Evolutionary conservation across 139 green algal species (phyloP), one percentile per base, ranked within the genome.

Genomic region (Chlamydomonas eustigma): DNA sequence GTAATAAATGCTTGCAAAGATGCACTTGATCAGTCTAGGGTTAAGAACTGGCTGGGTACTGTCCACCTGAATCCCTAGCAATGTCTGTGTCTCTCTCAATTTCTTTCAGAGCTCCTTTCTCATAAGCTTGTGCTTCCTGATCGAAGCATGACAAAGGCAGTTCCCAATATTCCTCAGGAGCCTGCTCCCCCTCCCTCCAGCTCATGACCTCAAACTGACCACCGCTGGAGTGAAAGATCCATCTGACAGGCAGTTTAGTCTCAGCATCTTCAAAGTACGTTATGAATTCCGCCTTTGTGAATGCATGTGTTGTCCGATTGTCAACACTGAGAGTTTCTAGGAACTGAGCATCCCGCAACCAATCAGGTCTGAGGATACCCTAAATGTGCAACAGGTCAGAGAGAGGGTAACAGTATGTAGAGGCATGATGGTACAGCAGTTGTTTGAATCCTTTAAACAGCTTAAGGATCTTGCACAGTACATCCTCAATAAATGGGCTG

Each of bases 201-300:
- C 33, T 39, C 65, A 72, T 72, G 33, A 72, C 65, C 65, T 72
- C 33, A 25, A 72, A 72, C 58, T 32, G 58, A 33, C 65, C 65
- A 18, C 5, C 22, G 65, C 33, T 44, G 33, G 28, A 34, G 28
- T 72, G 65, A 39, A 72, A 72, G 33, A n/a, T 6, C 65, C 65
- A 72, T 4, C 65, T 33, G 33, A 72, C 33, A 4, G 65, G 65
- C 18, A 6, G 32, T 4, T 34, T 34, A 5, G 65, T 72, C 3
- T 72, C 18, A 22, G 28, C 65, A 34, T 72, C 65, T 34, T 72
- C 65, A 24, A 50, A 72, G 33, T 50, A 44, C 4, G 65, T 72
- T 6, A 72, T 72, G 28, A 72, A 72, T 33, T 72, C 65, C 33
- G 28, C 65, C 65, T 72, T 72, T 33, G 65, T 72, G 65, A 72